Evolutionary conservation across 2,329 filamentous ascomycete genomes (phyloP).

Genomic region (Chaetomium strumarium): DNA sequence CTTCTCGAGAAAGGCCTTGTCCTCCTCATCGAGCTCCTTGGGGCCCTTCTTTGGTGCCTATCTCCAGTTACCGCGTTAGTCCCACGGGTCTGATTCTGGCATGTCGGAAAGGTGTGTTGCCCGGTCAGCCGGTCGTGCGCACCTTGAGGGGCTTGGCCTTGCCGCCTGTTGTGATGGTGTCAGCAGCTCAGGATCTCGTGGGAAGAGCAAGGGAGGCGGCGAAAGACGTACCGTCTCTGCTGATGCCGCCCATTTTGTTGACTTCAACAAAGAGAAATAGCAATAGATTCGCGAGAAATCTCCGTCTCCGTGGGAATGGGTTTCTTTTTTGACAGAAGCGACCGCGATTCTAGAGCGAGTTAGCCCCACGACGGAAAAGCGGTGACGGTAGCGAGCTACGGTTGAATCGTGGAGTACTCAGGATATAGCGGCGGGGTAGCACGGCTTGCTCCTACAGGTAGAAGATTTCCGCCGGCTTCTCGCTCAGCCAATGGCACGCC

Average conservation of each 20-base stretch:
- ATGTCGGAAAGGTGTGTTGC: background rate
- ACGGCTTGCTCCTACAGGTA: no score
- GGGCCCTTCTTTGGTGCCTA: constrained; percentile 71
- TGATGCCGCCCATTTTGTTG: constrained; percentile 56
- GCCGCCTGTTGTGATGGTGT: constrained; percentile 51
- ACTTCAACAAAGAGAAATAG: constrained; percentile 10
- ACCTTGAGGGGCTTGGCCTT: constrained; percentile 79
- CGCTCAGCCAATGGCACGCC: no score
- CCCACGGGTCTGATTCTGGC: background rate
- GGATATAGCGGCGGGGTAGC: no score
- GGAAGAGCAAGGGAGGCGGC: background rate
- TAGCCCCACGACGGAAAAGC: no score
- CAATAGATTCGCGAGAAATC: no score
- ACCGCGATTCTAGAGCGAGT: no score
- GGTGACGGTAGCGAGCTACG: no score
- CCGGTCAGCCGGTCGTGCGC: background rate
- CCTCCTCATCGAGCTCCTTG: constrained; percentile 82
- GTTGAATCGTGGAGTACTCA: no score
- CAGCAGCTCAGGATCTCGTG: constrained; percentile 8
- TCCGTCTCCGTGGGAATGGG: no score
- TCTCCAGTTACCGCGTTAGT: background rate
- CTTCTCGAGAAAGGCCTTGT: constrained; percentile 76
- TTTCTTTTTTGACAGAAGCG: no score
- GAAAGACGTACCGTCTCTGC: constrained; percentile 54
- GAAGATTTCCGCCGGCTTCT: no score